Base-by-base conservation (phyloP, 441 rosid species). In the Pelargonium australe region DNA sequence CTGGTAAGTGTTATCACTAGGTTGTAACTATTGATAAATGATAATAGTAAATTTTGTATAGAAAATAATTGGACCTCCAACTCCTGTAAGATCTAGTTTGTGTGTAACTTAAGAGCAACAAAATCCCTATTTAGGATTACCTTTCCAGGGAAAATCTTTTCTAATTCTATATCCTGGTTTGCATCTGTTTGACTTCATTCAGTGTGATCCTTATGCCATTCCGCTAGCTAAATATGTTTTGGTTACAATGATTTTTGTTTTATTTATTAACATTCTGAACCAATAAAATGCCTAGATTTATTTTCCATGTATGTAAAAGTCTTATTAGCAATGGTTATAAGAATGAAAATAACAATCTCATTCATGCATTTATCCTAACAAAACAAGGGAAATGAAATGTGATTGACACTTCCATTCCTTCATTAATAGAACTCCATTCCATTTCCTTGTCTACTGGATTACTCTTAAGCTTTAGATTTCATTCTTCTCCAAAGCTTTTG, bases 21-120 rank as follows among this genome's bases (percentile, higher is more conserved):
- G 41, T 5, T 37, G 41, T 6, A 37, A 37, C 7, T 37, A 37
- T 6, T 37, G 41, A 37, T 37, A 37, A 37, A 5, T 37, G 41
- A 37, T 37, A 37, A 37, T 37, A 37, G 7, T 37, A 37, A 37
- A 37, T 37, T 37, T 37, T 37, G 8, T 37, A 37, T 37, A 37
- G 63, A 20, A 3, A 19, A 58, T 58, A 58, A 11, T 16, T 58
- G 23, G 31, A 58, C 63, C 63, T 58, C 63, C 63, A 25, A 61
- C 12, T 12, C 25, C 64, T 61, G 25, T 11, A 61, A 25, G 31
- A 61, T 19, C n/a, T 37, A 37, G 41, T 6, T 7, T 37, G 41
- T 37, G 8, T 37, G 41, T 37, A 5, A 37, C 41, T 37, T 37
- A 37, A 5, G 41, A 37, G 49, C 13, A 11, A 10, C 49, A 44